Evolutionary conservation across 495 filamentous ascomycete genomes (phyloP), one percentile per base, ranked within the genome.

Genomic region (Talaromyces borbonicus): DNA sequence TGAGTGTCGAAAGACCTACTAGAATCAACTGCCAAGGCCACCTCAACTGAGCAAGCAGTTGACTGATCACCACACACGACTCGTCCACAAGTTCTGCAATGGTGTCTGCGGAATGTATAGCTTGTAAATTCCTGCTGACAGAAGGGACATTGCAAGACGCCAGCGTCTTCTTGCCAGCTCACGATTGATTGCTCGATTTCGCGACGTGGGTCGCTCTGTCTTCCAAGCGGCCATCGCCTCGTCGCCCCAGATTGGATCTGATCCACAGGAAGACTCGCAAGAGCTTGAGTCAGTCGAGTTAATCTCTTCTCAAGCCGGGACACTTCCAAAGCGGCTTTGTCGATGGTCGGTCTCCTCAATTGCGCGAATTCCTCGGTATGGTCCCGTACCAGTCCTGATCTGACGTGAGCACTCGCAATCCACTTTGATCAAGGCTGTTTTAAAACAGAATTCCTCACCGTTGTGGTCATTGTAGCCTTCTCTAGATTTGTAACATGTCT

Each of bases 401-500:
- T 30, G 12, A 11, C 24, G 30, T 55, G 31, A 56, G 47, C 27
- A 15, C 38, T 9, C 23, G 4, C 26, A 5, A 2, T 20, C 25
- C 8, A 19, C 19, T 18, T 18, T 12, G 25, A 16, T 3, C 15
- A 43, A n/a, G 40, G n/a, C 16, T 6, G 3, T 18, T 12, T 38
- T 16, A 36, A 0, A 2, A n/a, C n/a, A n/a, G n/a, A n/a, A 5
- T 8, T n/a, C 24, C 30, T 33, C 37, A 50, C 41, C 89, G 45
- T 75, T 76, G 51, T 89, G 84, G 55, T 97, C 90, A 57, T 90
- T 95, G 62, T 97, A 98, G 2, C 93, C 93, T 27, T 90, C 87
- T 50, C 93, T 74, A 15, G 86, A 92, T 67, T 95, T 97, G 65
- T 90, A 98, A 61, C 92, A 98, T 20, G 92, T 97, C 63, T 97